Conservation (phyloP, 192 early-diverging fungal genomes). For the Gonapodya sp. region DNA sequence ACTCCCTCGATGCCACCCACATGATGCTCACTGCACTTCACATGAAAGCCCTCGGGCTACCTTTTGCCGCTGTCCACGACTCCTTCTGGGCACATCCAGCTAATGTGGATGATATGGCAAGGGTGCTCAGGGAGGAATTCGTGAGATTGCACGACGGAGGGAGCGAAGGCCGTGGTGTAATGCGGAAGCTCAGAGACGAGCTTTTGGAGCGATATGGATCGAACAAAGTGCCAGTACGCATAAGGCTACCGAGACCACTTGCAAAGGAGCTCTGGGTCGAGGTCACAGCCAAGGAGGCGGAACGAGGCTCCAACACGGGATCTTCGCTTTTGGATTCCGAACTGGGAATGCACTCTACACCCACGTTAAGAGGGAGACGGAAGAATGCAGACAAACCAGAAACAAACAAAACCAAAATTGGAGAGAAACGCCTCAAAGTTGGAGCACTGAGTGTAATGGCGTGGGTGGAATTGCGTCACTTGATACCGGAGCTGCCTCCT, state of each 20-base stretch:
- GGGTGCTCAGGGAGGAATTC: constrained; percentile 80
- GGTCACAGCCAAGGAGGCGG: background rate
- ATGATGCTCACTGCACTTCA: constrained; percentile 90
- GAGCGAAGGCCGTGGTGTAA: background rate
- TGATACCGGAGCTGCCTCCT: constrained; percentile 41
- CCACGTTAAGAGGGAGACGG: no score
- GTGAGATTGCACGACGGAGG: constrained; percentile 57
- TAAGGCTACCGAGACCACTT: background rate
- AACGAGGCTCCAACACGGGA: background rate
- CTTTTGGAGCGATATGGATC: background rate
- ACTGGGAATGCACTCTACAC: no score
- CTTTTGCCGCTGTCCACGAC: constrained; percentile 95
- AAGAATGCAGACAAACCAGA: background rate
- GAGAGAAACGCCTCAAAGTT: background rate
- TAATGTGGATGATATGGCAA: constrained; percentile 78
- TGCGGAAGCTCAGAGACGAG: background rate
- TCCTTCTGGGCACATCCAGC: constrained; percentile 96
- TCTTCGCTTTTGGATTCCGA: background rate
- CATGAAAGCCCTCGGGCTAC: constrained; percentile 65
- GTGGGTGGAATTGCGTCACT: background rate
- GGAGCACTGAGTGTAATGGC: background rate
- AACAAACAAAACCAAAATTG: background rate
- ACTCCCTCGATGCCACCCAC: constrained; percentile 93
- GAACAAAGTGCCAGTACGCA: background rate
- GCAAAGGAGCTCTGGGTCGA: background rate